Percentiles rank a stretch among this genome's conserved stretches.
Evolutionary conservation across 2,329 filamentous ascomycete genomes (phyloP).

Genomic region (Trichoderma lentiforme): DNA sequence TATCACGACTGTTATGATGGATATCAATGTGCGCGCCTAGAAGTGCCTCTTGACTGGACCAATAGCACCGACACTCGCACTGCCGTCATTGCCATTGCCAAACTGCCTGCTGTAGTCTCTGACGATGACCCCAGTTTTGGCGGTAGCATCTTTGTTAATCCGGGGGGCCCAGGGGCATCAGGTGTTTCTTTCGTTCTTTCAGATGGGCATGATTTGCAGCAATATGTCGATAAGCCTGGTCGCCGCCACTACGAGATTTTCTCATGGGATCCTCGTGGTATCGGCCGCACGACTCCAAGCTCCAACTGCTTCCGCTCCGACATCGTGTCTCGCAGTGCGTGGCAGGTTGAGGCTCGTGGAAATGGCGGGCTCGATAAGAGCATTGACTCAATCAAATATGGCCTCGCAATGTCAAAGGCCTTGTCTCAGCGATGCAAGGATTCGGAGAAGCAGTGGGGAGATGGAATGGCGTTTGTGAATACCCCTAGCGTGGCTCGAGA

Average conservation of each 20-base stretch:
- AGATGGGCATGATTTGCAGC: constrained; percentile 28
- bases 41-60: constrained; percentile 41
- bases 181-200: constrained; percentile 31
- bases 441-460: constrained; percentile 18
- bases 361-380: constrained; percentile 27
- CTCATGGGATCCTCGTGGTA: constrained; percentile 42
- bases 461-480: constrained; percentile 31
- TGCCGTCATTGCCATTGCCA: constrained; percentile 38
- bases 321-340: constrained; percentile 27
- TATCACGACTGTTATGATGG: constrained; percentile 37
- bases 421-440: constrained; percentile 29
- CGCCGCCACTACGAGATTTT: constrained; percentile 38
- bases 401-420: constrained; percentile 25
- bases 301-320: constrained; percentile 36
- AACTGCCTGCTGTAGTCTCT: constrained; percentile 36
- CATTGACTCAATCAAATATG: constrained; percentile 22
- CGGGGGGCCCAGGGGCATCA: constrained; percentile 42
- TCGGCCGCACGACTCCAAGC: constrained; percentile 35
- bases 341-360: constrained; percentile 30
- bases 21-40: constrained; percentile 39
- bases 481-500: constrained; percentile 38
- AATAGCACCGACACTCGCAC: constrained; percentile 26
- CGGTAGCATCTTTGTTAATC: constrained; percentile 42
- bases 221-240: constrained; percentile 24
- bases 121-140: constrained; percentile 35